Conservation (phyloP, 495 filamentous ascomycete genomes). For the Penicillium fimorum region DNA sequence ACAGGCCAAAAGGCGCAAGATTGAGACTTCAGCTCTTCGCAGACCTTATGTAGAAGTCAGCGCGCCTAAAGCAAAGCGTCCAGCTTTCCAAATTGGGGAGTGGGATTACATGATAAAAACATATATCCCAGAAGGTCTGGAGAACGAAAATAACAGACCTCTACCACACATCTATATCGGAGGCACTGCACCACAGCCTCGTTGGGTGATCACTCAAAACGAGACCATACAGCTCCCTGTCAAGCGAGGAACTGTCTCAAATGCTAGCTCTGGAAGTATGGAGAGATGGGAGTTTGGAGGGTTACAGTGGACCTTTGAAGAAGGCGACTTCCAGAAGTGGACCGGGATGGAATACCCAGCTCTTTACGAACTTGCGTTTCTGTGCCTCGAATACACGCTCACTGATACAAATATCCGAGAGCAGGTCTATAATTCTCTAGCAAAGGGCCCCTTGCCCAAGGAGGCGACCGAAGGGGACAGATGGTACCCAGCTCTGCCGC, state of each 20-base stretch:
- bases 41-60: background rate
- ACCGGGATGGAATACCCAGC: background rate
- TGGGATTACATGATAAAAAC: background rate
- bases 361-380: conserved; percentile 1
- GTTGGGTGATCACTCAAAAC: conserved; percentile 2
- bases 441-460: background rate
- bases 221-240: background rate
- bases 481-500: conserved; percentile 5
- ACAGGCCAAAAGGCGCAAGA: background rate
- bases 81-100: background rate
- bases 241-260: background rate
- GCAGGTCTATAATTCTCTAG: background rate
- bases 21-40: background rate
- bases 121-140: background rate
- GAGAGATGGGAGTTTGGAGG: background rate
- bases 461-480: background rate
- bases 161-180: conserved; percentile 1
- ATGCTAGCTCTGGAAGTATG: background rate
- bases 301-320: conserved; percentile 1
- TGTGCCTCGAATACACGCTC: background rate
- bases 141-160: background rate
- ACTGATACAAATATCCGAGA: background rate
- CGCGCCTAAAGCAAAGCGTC: background rate
- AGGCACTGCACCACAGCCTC: conserved; percentile 5
- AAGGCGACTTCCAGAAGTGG: background rate